Base-by-base conservation (phyloP, 305 asterid species). In the Andrographis paniculata region DNA sequence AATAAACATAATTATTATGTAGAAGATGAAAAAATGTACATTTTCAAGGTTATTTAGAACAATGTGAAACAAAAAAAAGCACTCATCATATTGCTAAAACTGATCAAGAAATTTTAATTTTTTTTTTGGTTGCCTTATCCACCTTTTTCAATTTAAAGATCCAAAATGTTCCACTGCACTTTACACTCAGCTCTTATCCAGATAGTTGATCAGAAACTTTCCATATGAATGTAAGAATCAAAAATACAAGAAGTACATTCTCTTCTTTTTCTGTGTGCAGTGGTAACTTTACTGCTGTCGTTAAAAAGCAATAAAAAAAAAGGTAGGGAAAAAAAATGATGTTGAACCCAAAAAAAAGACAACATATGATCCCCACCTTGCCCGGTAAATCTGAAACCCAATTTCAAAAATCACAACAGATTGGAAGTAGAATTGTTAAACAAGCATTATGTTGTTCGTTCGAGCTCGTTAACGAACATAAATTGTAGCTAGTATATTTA, bases 101-200 rank as follows among this genome's bases (percentile, higher is more conserved):
- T n/a, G n/a, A n/a, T n/a, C n/a, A n/a, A n/a, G n/a, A n/a, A n/a
- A n/a, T n/a, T n/a, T n/a, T n/a, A n/a, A n/a, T n/a, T 45, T 45
- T 45, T 14, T 6, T 13, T 7, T 14, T 14, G 20, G 20, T 20
- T 27, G 20, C n/a, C n/a, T n/a, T 45, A 3, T 24, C 36, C 5
- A 45, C 35, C 18, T 23, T 22, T 20, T 14, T 0, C 13, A 6
- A 9, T 5, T 0, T 6, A 40, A 22, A 23, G 17, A n/a, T 24
- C 50, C 2, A 45, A 2, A 20, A 46, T 20, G 6, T 13, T 12
- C 37, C 63, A 58, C 43, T 40, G 18, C 55, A 49, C 44, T 48
- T 33, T 41, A 44, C 17, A 33, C 38, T 2, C n/a, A 33, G 13
- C 37, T 31, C 42, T 58, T 37, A 35, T 49, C 55, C 63, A 58